Base-by-base conservation (phyloP, 1,284 basidiomycete genomes). In the Fomitopsis palustris region DNA sequence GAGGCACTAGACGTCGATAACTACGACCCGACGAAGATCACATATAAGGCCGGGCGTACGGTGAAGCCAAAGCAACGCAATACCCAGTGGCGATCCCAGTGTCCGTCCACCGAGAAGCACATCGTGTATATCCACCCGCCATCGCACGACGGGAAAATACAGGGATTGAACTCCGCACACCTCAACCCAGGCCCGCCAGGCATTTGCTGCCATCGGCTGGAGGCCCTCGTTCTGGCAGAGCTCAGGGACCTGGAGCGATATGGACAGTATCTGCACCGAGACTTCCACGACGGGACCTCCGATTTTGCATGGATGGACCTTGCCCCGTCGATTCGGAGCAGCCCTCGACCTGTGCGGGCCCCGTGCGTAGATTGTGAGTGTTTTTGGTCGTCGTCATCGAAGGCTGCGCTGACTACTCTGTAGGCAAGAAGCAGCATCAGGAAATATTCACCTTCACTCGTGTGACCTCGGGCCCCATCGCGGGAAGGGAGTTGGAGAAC, bases 191-290 rank as follows among this genome's bases (percentile, higher is more conserved):
- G 88, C 21, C 70, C 78, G 33, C 81, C 81, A 53, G 84, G 82
- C 2, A 74, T 72, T 14, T 75, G 70, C 52, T 78, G 76, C 49
- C 77, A 79, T 61, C 73, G 77, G 49, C 61, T 81, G 72, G 90
- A 93, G 69, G 75, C 88, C 39, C 79, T 93, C 16, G 81, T 92
- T 39, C 90, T 92, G 66, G 76, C 92, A 25, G 90, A 93, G 68
- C 77, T 93, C 6, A 78, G 81, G 4, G 91, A 93, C 69, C 68
- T 92, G 39, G 80, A 78, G 8, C 69, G 81, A 42, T 79, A 85
- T 55, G 66, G 74, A n/a, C 79, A 80, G 2, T 90, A 92, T 68
- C 75, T 90, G 5, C 71, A 84, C 47, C 70, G 79, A 5, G 69
- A 66, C 14, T 92, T 74, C 67, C 77, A 75, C 14, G 67, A 73